phyloP scores from a whole-genome alignment of 768 basidiomycete species.

The Mycena epipterygia region DNA sequence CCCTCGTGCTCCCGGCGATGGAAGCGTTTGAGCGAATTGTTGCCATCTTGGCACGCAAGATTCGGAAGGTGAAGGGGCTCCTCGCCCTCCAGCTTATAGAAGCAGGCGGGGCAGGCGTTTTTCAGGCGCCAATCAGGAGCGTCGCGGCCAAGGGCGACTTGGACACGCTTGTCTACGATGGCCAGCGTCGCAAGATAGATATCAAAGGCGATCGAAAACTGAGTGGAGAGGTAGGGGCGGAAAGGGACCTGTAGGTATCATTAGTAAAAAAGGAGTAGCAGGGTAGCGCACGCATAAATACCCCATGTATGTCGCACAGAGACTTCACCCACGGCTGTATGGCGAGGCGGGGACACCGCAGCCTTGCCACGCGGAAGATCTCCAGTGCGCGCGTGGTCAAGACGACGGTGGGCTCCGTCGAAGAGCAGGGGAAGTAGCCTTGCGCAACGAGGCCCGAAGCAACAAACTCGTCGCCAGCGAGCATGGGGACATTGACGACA shows the following conservation, averaged over 20 bases:
- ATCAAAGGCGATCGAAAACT: slow-evolving; percentile 54
- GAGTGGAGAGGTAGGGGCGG: slow-evolving; percentile 26
- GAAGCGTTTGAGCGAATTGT: slow-evolving; percentile 49
- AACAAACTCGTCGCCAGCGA: neutral
- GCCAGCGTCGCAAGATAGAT: slow-evolving; percentile 47
- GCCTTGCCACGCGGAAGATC: neutral
- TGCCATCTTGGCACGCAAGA: slow-evolving; percentile 49
- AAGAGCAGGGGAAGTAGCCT: neutral
- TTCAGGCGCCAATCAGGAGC: too few relatives aligned
- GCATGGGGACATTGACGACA: neutral
- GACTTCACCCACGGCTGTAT: neutral
- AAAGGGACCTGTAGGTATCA: neutral
- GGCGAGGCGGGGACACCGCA: neutral
- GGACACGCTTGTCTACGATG: slow-evolving; percentile 37
- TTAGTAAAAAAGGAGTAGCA: too few relatives aligned
- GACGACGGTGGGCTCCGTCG: neutral
- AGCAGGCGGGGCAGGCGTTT: slow-evolving; percentile 55
- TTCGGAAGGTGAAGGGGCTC: slow-evolving; percentile 38
- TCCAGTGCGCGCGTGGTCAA: neutral
- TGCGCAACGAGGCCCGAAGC: neutral
- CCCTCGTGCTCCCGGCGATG: slow-evolving; percentile 9
- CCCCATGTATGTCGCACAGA: neutral
- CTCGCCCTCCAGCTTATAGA: slow-evolving; percentile 51
- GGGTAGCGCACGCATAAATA: too few relatives aligned
- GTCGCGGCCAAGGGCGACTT: too few relatives aligned